A percentile compares a stretch with the other conserved stretches of the same genome.
These are phyloP conservation scores for Plasmopara viticola DNA, from an alignment of 352 stramenopile species.

Conservation along the genomic window DNA sequence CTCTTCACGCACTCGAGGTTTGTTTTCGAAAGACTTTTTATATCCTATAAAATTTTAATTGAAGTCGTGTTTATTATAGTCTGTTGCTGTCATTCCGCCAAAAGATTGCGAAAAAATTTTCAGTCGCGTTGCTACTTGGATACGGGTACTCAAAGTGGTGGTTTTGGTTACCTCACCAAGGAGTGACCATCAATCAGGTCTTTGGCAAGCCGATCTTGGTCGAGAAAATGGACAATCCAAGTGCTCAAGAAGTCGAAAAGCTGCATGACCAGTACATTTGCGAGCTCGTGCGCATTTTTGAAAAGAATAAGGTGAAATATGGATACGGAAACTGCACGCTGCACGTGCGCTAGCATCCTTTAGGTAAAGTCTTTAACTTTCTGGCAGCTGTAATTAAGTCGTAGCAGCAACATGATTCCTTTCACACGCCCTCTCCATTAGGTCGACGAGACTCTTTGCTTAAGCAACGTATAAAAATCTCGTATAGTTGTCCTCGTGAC, in stretches of 20 bases:
- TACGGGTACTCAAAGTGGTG: constrained; percentile 53
- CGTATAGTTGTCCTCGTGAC: constrained; percentile 50
- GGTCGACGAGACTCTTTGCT: constrained; percentile 7
- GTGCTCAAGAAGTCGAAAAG: constrained; percentile 53
- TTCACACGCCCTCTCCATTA: not conserved
- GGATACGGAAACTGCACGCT: constrained; percentile 52
- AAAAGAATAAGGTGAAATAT: constrained; percentile 81
- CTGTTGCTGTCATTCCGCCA: constrained; percentile 65
- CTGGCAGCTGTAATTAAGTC: constrained; percentile 9
- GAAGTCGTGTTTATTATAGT: constrained; percentile 11
- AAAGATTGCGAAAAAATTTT: constrained; percentile 61
- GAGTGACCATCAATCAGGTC: constrained; percentile 58
- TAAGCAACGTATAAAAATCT: constrained; percentile 70
- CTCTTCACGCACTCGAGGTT: constrained; percentile 78
- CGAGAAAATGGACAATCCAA: constrained; percentile 52
- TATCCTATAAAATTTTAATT: not conserved
- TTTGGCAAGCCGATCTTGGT: constrained; percentile 68
- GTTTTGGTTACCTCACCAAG: constrained; percentile 52
- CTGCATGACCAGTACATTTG: constrained; percentile 58
- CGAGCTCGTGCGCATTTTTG: constrained; percentile 71
- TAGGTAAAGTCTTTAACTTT: constrained; percentile 2
- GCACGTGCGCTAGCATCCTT: constrained; percentile 37
- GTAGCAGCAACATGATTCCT: constrained; percentile 11
- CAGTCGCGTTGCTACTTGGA: constrained; percentile 50
- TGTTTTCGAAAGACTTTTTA: not conserved